Percentiles rank a stretch among this genome's conserved stretches.
Conservation (phyloP, 108 stramenopile genomes). For the Nannochloropsis salina region DNA sequence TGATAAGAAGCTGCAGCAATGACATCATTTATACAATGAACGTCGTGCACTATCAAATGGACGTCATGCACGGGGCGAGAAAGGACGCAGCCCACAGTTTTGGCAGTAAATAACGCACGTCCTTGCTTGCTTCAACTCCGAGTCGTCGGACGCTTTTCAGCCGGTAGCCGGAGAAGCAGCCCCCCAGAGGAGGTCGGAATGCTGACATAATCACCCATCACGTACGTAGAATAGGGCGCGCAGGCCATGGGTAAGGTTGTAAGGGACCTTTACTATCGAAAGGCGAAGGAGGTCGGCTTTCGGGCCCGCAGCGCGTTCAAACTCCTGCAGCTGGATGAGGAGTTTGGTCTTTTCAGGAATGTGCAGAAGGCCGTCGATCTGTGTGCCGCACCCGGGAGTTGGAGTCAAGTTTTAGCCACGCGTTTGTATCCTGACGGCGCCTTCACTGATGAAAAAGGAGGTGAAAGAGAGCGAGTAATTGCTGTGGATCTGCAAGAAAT, state of each 20-base stretch:
- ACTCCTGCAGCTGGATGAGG: constrained; percentile 89
- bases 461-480: constrained; percentile 60
- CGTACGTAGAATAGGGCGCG: no score
- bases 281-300: constrained; percentile 86
- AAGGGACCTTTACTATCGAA: constrained; percentile 95
- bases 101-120: no score
- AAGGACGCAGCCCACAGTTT: no score
- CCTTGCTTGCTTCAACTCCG: no score
- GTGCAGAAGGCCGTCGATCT: constrained; percentile 81
- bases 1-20: no score
- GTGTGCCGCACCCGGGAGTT: constrained; percentile 96
- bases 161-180: no score
- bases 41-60: no score
- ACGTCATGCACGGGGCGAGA: no score
- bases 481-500: constrained; percentile 96
- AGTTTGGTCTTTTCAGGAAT: constrained; percentile 75
- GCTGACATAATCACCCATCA: no score
- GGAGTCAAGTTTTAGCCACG: constrained; percentile 84
- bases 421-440: not conserved
- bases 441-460: not conserved
- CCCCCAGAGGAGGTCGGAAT: no score
- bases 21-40: no score
- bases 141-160: no score
- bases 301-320: constrained; percentile 96
- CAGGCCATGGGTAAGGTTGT: constrained; percentile 67